Evolutionary conservation across 148 eudicot species (phyloP).

Genomic region (Chenopodium formosanum): DNA sequence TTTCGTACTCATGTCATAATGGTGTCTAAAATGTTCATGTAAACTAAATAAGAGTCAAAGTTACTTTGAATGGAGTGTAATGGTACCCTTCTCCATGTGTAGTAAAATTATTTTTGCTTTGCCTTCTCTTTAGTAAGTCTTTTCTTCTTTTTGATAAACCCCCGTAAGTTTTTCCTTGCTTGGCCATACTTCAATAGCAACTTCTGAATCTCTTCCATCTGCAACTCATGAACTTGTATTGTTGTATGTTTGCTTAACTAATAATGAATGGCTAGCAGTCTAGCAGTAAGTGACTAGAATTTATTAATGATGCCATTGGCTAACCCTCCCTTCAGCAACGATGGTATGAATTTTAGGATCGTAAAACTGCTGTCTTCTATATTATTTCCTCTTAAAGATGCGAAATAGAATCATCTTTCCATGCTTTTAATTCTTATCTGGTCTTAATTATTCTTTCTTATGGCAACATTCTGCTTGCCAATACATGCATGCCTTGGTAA

Average conservation of each 20-base stretch:
- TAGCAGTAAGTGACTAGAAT: neutral
- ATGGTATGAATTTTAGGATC: conserved; percentile 7
- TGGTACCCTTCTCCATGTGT: neutral
- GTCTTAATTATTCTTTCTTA: neutral
- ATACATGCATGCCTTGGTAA: neutral
- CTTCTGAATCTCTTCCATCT: neutral
- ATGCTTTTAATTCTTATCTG: neutral
- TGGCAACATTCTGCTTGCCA: neutral
- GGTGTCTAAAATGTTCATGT: neutral
- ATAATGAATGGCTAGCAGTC: neutral
- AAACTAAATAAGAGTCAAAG: neutral
- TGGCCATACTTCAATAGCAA: neutral
- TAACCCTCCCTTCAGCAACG: neutral
- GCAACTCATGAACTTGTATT: neutral
- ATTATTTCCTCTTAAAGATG: neutral
- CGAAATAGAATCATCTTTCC: neutral
- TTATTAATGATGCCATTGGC: neutral
- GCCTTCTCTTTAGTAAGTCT: neutral
- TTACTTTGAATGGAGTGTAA: neutral
- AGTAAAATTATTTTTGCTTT: neutral
- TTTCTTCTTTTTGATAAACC: neutral
- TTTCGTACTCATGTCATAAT: neutral
- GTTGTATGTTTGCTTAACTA: neutral
- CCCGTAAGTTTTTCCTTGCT: conserved; percentile 6
- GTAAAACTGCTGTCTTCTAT: conserved; percentile 2